phyloP scores from a whole-genome alignment of 2,329 filamentous ascomycete genomes.

The Pestalotiopsis sp. region DNA sequence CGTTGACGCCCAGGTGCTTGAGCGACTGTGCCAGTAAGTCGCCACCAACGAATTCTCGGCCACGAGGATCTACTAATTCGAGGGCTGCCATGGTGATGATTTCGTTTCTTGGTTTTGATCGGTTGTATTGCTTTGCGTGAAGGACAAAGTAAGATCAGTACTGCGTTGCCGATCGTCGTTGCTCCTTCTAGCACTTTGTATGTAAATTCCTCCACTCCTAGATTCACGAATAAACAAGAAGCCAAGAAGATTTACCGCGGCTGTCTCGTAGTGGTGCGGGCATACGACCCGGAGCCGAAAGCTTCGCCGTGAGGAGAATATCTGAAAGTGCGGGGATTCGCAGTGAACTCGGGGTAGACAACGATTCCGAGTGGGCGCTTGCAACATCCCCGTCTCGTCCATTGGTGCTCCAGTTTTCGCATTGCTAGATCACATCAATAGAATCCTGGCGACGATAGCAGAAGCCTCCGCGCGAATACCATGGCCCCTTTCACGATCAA shows the following conservation, averaged over 20 bases:
- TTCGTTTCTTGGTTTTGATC: not conserved
- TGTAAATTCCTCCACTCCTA: not conserved
- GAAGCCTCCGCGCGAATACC: not conserved
- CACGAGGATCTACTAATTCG: not conserved
- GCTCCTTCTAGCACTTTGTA: not conserved
- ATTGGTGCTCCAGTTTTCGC: not conserved
- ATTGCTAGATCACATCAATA: not conserved
- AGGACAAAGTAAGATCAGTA: not conserved
- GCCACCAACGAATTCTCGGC: constrained; percentile 40
- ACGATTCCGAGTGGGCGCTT: not conserved
- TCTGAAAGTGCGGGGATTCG: not conserved
- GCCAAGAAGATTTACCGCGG: not conserved
- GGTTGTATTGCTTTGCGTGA: not conserved
- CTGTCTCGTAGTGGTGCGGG: not conserved
- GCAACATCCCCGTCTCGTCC: not conserved
- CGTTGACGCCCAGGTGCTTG: constrained; percentile 38
- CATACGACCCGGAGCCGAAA: not conserved
- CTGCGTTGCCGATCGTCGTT: not conserved
- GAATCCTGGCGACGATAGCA: not conserved
- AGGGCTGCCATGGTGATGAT: not conserved
- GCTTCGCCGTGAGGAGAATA: not conserved
- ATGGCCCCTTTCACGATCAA: not conserved
- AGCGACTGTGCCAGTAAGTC: constrained; percentile 46
- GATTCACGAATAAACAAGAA: not conserved
- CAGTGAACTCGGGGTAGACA: not conserved